These are phyloP conservation scores for Saprolegnia parasitica DNA, from an alignment of 352 stramenopile genomes.

Conservation along the genomic window DNA sequence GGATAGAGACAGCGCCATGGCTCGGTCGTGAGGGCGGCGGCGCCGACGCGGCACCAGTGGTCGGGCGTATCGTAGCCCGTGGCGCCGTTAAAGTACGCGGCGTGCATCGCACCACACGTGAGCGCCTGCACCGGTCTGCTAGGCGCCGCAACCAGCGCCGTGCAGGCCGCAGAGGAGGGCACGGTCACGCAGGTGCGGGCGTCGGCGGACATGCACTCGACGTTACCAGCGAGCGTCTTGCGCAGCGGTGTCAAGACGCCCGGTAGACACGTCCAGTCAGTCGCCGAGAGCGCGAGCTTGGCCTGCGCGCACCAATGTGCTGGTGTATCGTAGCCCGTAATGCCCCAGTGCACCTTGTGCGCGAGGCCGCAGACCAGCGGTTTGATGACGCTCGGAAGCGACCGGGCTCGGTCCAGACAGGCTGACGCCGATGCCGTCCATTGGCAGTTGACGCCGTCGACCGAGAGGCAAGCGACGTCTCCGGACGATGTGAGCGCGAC, in stretches of 20 bases:
- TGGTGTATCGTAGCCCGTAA: not conserved
- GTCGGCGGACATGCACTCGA: not conserved
- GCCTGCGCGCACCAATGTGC: not conserved
- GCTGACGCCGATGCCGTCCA: not conserved
- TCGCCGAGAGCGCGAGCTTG: not conserved
- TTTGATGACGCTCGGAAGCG: not conserved
- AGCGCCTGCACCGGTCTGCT: too few species aligned
- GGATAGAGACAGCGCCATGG: too few species aligned
- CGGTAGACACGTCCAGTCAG: not conserved
- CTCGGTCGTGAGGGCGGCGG: too few species aligned
- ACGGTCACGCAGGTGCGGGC: not conserved
- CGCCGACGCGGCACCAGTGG: too few species aligned
- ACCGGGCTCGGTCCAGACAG: not conserved
- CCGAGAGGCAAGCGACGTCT: not conserved
- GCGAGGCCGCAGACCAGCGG: not conserved
- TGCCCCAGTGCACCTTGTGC: not conserved
- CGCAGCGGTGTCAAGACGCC: not conserved
- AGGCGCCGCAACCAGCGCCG: too few species aligned
- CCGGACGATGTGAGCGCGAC: not conserved
- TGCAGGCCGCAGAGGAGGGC: too few species aligned
- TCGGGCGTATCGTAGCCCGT: too few species aligned
- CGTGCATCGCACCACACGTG: too few species aligned
- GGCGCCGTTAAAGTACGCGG: too few species aligned
- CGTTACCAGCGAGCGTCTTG: not conserved
- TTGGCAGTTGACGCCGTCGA: not conserved